A percentile compares a stretch with the other conserved stretches of the same genome.
Conservation (phyloP, 148 eudicot genomes). For the Persicaria tinctoria region DNA sequence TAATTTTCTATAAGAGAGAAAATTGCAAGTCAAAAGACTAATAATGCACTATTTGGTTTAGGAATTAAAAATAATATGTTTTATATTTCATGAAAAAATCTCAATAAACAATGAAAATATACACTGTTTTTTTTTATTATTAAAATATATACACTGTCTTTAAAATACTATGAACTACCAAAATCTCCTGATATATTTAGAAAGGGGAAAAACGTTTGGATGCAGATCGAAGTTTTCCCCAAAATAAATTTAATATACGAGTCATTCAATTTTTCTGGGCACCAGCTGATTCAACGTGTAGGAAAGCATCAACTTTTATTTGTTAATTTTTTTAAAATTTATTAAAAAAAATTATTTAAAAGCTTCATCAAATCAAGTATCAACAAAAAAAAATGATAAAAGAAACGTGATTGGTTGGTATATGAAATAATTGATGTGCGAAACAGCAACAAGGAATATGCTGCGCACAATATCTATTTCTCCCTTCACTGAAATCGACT, state of each 20-base stretch:
- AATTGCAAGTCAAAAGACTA: neutral
- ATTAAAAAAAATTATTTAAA: neutral
- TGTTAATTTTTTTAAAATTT: neutral
- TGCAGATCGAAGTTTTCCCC: neutral
- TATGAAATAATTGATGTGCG: neutral
- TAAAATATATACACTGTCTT: too few relatives aligned
- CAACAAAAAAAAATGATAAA: neutral
- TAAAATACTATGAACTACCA: neutral
- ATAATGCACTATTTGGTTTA: neutral
- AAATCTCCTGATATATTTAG: neutral
- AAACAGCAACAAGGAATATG: neutral
- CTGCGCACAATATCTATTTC: constrained; percentile 6
- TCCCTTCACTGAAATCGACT: neutral
- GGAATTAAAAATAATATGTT: neutral
- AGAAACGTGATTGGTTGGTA: neutral
- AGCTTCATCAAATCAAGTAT: too few relatives aligned
- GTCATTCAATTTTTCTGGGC: too few relatives aligned
- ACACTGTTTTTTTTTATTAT: too few relatives aligned
- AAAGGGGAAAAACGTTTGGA: neutral
- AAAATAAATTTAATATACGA: too few relatives aligned
- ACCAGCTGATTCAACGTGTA: neutral
- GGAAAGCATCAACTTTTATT: neutral
- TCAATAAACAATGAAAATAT: too few relatives aligned
- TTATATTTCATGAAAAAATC: neutral
- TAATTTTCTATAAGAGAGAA: neutral